Evolutionary conservation across 2,329 filamentous ascomycete genomes (phyloP), one percentile per base, ranked within the genome.

Genomic region (Blastomyces emzantsi): DNA sequence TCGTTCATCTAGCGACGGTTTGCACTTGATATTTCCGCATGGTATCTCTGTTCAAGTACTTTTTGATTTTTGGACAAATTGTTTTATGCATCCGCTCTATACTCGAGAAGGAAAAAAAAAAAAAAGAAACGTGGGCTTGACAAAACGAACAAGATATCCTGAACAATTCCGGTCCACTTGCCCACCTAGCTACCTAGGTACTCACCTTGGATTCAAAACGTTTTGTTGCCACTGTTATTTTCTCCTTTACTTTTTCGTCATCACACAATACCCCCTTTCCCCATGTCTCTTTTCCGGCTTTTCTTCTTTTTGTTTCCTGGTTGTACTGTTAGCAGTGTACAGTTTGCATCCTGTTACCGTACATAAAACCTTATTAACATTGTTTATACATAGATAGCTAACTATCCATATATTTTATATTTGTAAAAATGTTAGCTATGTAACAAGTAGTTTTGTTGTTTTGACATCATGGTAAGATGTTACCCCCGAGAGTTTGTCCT

Each of bases 341-440:
- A 28, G 25, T 30, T 36, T 60, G 22, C 28, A 47, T 47, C 25
- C 17, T 1, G 22, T 9, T 30, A 47, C 36, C 13, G 43, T 59
- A 59, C 39, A 39, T 57, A 22, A 19, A 19, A 3, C 41, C 9
- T 36, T 43, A 19, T 15, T 43, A 15, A 43, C 7, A 22, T 15
- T 25, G 28, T 25, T 15, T 25, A 60, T 49, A 60, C 57, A 59
- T 59, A 36, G 13, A 49, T 60, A 55, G 22, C 3, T n/a, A 60
- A n/a, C 15, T 33, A 60, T 30, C 7, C 5, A 25, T 45, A 45
- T 19, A 13, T 47, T 47, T 17, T 47, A 45, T 58, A 28, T 28
- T 41, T 41, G 41, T n/a, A 56, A 3, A 7, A n/a, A n/a, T n/a
- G n/a, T n/a, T n/a, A n/a, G n/a, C n/a, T n/a, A n/a, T n/a, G n/a